phyloP scores from a whole-genome alignment of 2,329 filamentous ascomycete genomes.

The Juglanconis juglandina region DNA sequence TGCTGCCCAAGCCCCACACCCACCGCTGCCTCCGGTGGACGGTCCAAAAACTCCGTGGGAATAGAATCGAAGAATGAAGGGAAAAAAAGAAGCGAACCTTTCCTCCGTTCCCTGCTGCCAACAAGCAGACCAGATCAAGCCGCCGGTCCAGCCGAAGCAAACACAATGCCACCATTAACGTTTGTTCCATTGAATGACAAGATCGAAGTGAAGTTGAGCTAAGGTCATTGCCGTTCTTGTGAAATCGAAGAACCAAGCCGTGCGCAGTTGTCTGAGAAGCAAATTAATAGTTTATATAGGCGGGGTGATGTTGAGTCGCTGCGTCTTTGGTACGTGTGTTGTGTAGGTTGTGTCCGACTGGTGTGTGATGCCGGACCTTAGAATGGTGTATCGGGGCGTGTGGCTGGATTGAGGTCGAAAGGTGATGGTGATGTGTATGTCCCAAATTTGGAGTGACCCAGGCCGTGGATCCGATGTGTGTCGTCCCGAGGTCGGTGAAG shows the following conservation, averaged over 20 bases:
- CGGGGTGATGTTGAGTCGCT: no score
- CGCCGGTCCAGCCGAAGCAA: slow-evolving; percentile 20
- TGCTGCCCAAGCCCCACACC: no score
- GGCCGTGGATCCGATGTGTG: no score
- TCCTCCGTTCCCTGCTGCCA: neutral
- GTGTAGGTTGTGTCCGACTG: no score
- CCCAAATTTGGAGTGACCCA: no score
- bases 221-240: neutral
- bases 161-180: slow-evolving; percentile 12
- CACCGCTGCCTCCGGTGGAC: no score
- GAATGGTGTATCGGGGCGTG: no score
- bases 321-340: no score
- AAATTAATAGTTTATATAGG: neutral
- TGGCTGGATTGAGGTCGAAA: no score
- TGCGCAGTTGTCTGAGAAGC: neutral
- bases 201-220: slow-evolving; percentile 9
- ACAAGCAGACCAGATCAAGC: slow-evolving; percentile 11
- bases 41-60: neutral
- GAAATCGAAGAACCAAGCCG: neutral
- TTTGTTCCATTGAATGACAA: slow-evolving; percentile 9
- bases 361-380: no score
- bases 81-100: neutral
- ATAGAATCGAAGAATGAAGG: neutral
- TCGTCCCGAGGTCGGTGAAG: no score
- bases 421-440: no score